phyloP scores from a whole-genome alignment of 2,329 filamentous ascomycete genomes.

The Aspergillus ibericus region DNA sequence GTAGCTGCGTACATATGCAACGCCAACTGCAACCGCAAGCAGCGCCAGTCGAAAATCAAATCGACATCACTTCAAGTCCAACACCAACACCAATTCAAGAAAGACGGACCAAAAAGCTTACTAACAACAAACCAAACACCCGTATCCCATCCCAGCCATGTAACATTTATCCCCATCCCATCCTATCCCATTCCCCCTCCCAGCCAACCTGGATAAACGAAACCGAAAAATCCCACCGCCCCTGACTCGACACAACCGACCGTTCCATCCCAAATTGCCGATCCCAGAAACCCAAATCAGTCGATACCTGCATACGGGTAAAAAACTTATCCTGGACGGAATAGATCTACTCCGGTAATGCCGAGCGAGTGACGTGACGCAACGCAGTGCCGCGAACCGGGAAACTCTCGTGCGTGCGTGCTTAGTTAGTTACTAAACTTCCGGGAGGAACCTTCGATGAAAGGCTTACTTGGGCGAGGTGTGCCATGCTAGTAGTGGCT shows the following conservation, averaged over 20 bases:
- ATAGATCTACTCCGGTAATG: constrained; percentile 8
- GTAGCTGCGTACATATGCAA: too few species aligned
- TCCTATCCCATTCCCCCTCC: too few species aligned
- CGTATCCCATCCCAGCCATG: too few species aligned
- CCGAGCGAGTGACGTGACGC: background rate
- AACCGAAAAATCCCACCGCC: background rate
- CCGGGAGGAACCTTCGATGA: background rate
- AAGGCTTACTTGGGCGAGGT: too few species aligned
- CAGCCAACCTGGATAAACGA: background rate
- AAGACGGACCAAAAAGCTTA: too few species aligned
- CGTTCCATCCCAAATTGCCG: background rate
- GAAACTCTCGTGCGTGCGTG: background rate
- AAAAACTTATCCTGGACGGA: constrained; percentile 22
- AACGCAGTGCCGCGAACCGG: background rate
- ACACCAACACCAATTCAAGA: background rate
- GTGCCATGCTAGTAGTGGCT: too few species aligned
- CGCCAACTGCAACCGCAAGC: background rate
- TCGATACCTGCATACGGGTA: constrained; percentile 16
- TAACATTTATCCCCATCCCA: too few species aligned
- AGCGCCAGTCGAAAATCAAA: background rate
- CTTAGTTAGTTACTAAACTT: background rate
- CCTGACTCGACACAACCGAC: background rate
- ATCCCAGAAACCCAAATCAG: constrained; percentile 2
- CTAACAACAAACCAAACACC: too few species aligned
- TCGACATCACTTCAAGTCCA: too few species aligned